These are phyloP conservation scores for Chiua virens DNA, from an alignment of 768 basidiomycete genomes.

Conservation along the genomic window DNA sequence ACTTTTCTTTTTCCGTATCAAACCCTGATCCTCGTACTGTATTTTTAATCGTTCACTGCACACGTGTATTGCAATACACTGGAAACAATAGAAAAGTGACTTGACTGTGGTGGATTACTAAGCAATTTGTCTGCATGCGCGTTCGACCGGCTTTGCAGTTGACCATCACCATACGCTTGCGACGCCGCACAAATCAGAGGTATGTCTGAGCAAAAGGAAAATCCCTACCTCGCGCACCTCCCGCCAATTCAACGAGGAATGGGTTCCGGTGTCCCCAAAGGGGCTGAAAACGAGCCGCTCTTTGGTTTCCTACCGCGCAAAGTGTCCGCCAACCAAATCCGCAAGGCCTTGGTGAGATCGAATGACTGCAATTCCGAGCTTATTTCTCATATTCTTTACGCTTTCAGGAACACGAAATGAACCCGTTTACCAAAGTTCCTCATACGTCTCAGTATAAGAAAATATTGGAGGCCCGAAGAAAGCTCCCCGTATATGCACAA, in stretches of 20 bases:
- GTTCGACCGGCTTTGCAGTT: background rate
- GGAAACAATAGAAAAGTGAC: too few relatives aligned
- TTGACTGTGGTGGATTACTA: too few relatives aligned
- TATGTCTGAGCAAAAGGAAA: conserved; percentile 34
- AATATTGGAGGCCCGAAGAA: conserved; percentile 81
- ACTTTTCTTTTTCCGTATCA: too few relatives aligned
- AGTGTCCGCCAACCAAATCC: conserved; percentile 64
- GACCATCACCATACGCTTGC: conserved; percentile 1
- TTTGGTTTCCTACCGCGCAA: conserved; percentile 73
- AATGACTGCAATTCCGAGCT: background rate
- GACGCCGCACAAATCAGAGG: background rate
- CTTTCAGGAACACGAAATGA: conserved; percentile 69
- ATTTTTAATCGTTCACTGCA: too few relatives aligned
- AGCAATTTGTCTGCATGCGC: too few relatives aligned
- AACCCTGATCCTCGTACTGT: too few relatives aligned
- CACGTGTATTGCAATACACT: too few relatives aligned
- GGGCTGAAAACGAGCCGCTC: conserved; percentile 54
- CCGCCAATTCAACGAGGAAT: conserved; percentile 32
- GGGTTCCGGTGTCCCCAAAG: conserved; percentile 3
- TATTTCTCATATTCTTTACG: background rate
- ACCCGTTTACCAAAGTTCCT: conserved; percentile 85
- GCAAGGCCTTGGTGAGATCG: conserved; percentile 63
- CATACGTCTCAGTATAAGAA: conserved; percentile 80
- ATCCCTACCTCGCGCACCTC: conserved; percentile 56
- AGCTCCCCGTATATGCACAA: conserved; percentile 87